Percentiles rank a stretch among this genome's conserved stretches.
Conservation (phyloP, 2,329 filamentous ascomycete species). For the Hypoxylon sp. region DNA sequence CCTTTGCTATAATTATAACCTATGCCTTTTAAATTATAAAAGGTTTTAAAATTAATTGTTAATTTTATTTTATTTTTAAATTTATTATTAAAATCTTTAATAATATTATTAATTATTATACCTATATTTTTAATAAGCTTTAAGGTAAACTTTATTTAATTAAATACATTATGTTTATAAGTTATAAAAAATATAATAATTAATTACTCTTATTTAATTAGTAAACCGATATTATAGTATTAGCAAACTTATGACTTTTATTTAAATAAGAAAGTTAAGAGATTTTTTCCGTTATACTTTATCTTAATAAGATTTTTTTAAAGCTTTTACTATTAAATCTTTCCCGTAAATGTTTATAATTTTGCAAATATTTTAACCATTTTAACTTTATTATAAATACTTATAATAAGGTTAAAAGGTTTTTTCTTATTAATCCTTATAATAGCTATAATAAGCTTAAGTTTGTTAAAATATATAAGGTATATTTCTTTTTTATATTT, state of each 20-base stretch:
- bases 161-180: background rate
- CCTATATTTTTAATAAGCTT: background rate
- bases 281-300: background rate
- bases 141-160: background rate
- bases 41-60: background rate
- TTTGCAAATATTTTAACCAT: background rate
- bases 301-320: background rate
- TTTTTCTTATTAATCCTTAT: background rate
- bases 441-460: background rate
- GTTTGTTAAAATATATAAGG: too few species aligned
- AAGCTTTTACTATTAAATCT: too few species aligned
- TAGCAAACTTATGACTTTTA: background rate
- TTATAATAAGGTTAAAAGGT: too few species aligned
- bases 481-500: too few species aligned
- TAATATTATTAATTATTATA: background rate
- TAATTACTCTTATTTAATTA: background rate
- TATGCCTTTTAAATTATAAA: background rate
- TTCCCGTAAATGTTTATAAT: too few species aligned
- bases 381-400: background rate
- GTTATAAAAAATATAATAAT: background rate
- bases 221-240: background rate
- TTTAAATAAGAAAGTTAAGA: background rate
- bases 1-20: background rate
- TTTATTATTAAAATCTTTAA: slow-evolving; percentile 2
- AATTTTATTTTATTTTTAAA: background rate